Evolutionary conservation across 2,329 filamentous ascomycete species (phyloP).

Genomic region (Epichloe aotearoae): DNA sequence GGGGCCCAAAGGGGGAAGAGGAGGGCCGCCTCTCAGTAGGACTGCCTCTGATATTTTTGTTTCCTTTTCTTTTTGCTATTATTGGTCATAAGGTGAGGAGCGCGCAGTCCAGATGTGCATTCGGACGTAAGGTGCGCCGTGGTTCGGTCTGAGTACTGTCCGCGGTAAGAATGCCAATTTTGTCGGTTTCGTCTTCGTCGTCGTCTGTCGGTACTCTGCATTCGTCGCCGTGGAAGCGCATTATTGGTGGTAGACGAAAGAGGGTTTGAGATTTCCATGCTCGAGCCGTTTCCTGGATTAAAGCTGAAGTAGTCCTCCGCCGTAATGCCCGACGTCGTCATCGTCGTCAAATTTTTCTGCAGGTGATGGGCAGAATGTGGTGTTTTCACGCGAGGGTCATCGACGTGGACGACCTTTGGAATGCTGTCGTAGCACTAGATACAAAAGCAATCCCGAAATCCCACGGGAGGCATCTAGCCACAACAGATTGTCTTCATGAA

Average conservation of each 20-base stretch:
- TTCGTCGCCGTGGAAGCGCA: neutral
- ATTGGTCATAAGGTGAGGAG: neutral
- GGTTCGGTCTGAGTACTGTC: neutral
- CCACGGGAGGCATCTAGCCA: constrained; percentile 38
- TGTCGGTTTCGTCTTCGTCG: constrained; percentile 6
- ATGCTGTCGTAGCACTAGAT: constrained; percentile 16
- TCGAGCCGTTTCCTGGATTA: neutral
- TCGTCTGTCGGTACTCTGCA: neutral
- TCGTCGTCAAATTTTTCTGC: neutral
- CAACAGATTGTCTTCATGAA: constrained; percentile 89
- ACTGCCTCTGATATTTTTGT: neutral
- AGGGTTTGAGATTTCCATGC: neutral
- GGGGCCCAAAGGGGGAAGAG: neutral
- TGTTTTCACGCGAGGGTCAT: neutral
- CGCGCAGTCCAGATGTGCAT: neutral
- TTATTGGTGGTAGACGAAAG: neutral
- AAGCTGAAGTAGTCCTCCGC: neutral
- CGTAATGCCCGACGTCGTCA: neutral
- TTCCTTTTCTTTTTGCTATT: neutral
- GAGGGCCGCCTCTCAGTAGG: neutral
- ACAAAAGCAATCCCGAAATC: constrained; percentile 17
- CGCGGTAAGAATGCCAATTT: neutral
- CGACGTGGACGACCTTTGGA: constrained; percentile 8
- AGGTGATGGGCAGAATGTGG: neutral
- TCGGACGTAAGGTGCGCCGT: neutral